Conservation (phyloP, 345 rosid genomes). For the Syzygium jambos region DNA sequence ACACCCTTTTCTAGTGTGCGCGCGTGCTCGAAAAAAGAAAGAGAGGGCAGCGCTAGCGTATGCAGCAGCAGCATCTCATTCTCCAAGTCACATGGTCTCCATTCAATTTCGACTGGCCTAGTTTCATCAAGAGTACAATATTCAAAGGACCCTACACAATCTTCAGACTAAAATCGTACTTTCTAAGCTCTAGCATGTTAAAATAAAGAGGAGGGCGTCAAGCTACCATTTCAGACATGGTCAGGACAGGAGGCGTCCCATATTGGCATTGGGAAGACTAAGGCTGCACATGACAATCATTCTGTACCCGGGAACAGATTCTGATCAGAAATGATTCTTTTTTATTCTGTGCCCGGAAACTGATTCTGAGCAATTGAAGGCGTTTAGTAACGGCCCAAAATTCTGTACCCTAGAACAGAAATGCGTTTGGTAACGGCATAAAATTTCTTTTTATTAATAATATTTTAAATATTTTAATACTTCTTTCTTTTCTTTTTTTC, state of each 20-base stretch:
- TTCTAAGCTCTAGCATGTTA: not conserved
- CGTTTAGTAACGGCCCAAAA: no score
- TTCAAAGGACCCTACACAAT: not conserved
- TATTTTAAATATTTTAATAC: no score
- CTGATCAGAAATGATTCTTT: no score
- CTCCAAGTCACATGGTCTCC: not conserved
- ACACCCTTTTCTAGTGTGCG: not conserved
- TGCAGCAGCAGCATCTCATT: not conserved
- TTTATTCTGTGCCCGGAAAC: no score
- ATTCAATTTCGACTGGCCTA: not conserved
- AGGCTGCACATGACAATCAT: no score
- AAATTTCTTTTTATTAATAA: no score
- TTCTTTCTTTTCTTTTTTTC: no score
- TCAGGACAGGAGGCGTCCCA: not conserved
- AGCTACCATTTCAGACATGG: not conserved
- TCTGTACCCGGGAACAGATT: no score
- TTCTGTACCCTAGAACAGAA: no score
- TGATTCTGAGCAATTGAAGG: no score
- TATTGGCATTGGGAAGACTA: not conserved
- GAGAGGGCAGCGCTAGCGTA: not conserved
- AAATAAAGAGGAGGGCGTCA: not conserved
- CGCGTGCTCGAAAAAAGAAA: not conserved
- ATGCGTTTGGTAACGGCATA: no score
- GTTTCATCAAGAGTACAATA: not conserved
- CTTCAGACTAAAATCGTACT: not conserved